Evolutionary conservation across 2,329 filamentous ascomycete genomes (phyloP), one percentile per base, ranked within the genome.

Genomic region (Stagonosporopsis chrysanthemi): DNA sequence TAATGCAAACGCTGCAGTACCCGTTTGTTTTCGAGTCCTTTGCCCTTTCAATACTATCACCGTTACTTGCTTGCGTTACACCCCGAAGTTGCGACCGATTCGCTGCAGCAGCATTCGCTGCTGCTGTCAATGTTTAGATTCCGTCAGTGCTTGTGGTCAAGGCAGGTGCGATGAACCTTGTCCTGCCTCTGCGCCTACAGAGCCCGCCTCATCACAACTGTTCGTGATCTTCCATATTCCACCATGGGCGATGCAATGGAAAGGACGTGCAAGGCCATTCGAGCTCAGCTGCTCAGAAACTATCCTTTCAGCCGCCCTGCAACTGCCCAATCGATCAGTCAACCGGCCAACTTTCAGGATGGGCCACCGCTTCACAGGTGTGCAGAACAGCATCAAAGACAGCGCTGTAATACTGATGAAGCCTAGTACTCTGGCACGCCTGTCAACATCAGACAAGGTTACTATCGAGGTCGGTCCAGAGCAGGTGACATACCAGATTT

Each of bases 391-490:
- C 24, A 7, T 36, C 7, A 9, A 17, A 12, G 17, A 15, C 19
- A 4, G 4, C 3, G 1, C 5, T 9, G n/a, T 11, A 6, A 28
- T 17, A 45, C 41, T 56, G n/a, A 56, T 19, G 9, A 8, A 17
- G n/a, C 19, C 1, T 4, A 52, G 52, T 31, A 40, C 33, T n/a
- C 23, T 55, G 3, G 41, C 52, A 15, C 52, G 51, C 15, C 38
- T 44, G 6, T n/a, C 43, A 4, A 22, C n/a, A 28, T 15, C 31
- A 31, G 49, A 42, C n/a, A 38, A 15, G 14, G 45, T 60, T 39
- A 51, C 52, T 7, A 39, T 65, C 43, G 39, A 55, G 14, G 53
- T 65, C 19, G 61, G 61, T 12, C 42, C 42, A 40, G 41, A 59
- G 19, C 50, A 44, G 6, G 44, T 40, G 15, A 36, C 31, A 36